Evolutionary conservation across 805 yeast genomes (phyloP).

Genomic region (Ogataea paradorogensis): DNA sequence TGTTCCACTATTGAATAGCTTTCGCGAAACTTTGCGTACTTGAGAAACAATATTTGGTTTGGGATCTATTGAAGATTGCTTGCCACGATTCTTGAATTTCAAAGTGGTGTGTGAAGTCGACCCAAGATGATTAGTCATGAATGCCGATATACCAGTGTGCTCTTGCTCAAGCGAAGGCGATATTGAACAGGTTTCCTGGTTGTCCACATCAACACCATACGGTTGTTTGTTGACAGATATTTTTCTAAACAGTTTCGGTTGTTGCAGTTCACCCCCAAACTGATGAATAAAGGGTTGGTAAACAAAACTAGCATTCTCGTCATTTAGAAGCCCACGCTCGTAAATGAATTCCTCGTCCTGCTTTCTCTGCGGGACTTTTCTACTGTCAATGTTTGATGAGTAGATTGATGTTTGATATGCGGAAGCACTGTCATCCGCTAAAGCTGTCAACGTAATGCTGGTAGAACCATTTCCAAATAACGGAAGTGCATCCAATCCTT

Average conservation of each 20-base stretch:
- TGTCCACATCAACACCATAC: slow-evolving; percentile 23
- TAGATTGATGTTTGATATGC: slow-evolving; percentile 26
- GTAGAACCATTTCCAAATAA: slow-evolving; percentile 11
- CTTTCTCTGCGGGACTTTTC: slow-evolving; percentile 4
- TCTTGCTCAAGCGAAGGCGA: slow-evolving; percentile 9
- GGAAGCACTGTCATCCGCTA: slow-evolving; percentile 22
- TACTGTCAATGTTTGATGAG: slow-evolving; percentile 18
- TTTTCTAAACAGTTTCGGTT: slow-evolving; percentile 14
- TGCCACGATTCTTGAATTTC: slow-evolving; percentile 2
- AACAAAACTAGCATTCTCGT: slow-evolving; percentile 16
- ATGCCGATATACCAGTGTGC: neutral
- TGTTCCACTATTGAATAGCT: slow-evolving; percentile 18
- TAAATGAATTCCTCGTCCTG: slow-evolving; percentile 32
- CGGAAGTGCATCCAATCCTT: slow-evolving; percentile 4
- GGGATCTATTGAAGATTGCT: neutral
- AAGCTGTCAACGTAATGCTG: slow-evolving; percentile 7
- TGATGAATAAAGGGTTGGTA: neutral
- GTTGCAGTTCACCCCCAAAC: neutral
- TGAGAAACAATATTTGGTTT: slow-evolving; percentile 23
- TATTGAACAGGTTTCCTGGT: slow-evolving; percentile 19
- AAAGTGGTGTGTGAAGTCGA: neutral
- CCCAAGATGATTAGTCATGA: neutral
- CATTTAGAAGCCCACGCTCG: slow-evolving; percentile 1
- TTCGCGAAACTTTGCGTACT: slow-evolving; percentile 30
- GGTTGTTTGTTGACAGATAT: slow-evolving; percentile 12